Percentiles rank a stretch among this genome's conserved stretches.
phyloP scores from a whole-genome alignment of 495 filamentous ascomycete species.

The Rusavskia elegans region DNA sequence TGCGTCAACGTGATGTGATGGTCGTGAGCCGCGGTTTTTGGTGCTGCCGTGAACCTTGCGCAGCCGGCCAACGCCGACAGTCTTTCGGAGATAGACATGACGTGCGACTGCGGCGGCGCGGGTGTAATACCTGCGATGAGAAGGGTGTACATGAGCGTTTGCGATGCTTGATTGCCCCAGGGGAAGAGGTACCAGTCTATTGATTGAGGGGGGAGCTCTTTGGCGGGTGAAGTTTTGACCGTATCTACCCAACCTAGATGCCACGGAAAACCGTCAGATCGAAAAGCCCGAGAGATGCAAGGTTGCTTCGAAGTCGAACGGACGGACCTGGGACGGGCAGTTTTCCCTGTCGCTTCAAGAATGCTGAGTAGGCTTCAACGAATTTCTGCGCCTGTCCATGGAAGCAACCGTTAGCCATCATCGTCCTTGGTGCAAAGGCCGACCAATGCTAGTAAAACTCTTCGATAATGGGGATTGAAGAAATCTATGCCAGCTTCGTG shows the following conservation, averaged over 20 bases:
- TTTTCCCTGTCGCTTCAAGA: conserved; percentile 98
- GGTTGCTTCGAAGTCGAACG: too few relatives aligned
- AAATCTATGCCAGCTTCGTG: too few relatives aligned
- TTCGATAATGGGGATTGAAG: too few relatives aligned
- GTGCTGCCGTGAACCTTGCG: conserved; percentile 83
- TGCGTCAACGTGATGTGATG: conserved; percentile 90
- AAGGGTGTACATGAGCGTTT: too few relatives aligned
- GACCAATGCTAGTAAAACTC: too few relatives aligned
- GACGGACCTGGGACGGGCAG: conserved; percentile 76
- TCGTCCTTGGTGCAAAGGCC: too few relatives aligned
- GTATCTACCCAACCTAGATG: conserved; percentile 87
- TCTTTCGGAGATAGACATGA: conserved; percentile 98
- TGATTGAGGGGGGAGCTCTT: conserved; percentile 93
- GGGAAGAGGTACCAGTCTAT: conserved; percentile 59
- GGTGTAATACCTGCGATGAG: conserved; percentile 65
- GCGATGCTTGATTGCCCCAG: too few relatives aligned
- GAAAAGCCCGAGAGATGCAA: not conserved
- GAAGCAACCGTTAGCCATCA: not conserved
- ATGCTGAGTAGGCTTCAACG: conserved; percentile 84
- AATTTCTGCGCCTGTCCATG: conserved; percentile 72
- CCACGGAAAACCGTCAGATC: not conserved
- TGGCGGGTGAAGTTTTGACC: conserved; percentile 90
- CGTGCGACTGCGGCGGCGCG: conserved; percentile 90
- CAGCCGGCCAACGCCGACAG: conserved; percentile 88
- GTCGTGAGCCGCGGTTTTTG: conserved; percentile 91